Evolutionary conservation across 306 rosid species (phyloP).

Genomic region (Mimosa bimucronata): DNA sequence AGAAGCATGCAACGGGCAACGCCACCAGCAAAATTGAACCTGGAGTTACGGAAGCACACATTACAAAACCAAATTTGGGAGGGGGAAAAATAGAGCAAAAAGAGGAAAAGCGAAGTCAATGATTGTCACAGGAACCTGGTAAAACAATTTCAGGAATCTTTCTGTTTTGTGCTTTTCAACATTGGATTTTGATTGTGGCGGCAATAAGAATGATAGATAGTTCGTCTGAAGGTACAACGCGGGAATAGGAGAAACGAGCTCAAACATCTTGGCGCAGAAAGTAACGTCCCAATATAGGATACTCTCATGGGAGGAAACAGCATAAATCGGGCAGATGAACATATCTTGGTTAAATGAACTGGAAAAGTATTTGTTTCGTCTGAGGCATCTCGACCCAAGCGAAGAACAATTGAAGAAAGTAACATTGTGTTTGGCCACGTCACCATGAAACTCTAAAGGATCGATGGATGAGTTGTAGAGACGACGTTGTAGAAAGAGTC

Average conservation of each 20-base stretch:
- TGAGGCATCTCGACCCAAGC: neutral
- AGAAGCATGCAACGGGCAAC: too few species aligned
- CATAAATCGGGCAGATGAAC: neutral
- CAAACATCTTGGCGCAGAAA: neutral
- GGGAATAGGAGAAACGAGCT: neutral
- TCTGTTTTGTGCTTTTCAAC: neutral
- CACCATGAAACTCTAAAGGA: neutral
- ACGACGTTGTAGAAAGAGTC: neutral
- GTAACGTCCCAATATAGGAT: neutral
- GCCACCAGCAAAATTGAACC: too few species aligned
- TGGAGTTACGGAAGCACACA: too few species aligned
- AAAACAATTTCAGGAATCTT: neutral
- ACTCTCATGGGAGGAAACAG: neutral
- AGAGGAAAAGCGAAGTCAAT: neutral
- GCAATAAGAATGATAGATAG: rapidly evolving
- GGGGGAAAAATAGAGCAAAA: constrained; percentile 9
- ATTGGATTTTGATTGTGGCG: neutral
- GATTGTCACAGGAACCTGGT: neutral
- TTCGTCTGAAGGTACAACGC: neutral
- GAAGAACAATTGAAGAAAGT: constrained; percentile 33
- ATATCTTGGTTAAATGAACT: too few species aligned
- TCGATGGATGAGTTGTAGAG: neutral
- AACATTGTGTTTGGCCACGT: neutral
- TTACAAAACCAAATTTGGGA: constrained; percentile 43
- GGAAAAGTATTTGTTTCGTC: too few species aligned